Evolutionary conservation across 2,329 filamentous ascomycete genomes (phyloP).

Genomic region (Juglanconis oblonga): DNA sequence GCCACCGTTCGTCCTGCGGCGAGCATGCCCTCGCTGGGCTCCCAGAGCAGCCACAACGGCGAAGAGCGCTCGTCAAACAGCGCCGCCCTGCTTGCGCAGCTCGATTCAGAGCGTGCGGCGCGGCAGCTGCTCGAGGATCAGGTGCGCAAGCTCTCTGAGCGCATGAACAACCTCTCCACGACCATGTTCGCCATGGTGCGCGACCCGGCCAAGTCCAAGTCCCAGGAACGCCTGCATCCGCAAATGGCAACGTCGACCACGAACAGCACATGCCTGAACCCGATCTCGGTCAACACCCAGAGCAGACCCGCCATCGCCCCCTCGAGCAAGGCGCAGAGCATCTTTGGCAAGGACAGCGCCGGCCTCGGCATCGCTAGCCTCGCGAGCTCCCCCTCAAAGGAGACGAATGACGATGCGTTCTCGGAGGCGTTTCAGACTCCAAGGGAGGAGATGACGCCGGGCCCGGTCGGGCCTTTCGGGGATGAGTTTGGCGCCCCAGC

Average conservation of each 20-base stretch:
- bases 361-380: conserved; percentile 7
- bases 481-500: conserved; percentile 33
- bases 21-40: conserved; percentile 40
- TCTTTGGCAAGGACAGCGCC: conserved; percentile 37
- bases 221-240: conserved; percentile 25
- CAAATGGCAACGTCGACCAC: conserved; percentile 21
- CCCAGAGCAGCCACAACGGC: conserved; percentile 14
- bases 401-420: conserved; percentile 29
- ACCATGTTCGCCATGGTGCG: conserved; percentile 37
- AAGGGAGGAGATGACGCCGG: conserved; percentile 38
- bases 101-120: conserved; percentile 55
- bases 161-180: conserved; percentile 44
- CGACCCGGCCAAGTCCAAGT: conserved; percentile 32
- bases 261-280: conserved; percentile 16
- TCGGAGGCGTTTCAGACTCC: conserved; percentile 53
- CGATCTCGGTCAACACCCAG: conserved; percentile 8
- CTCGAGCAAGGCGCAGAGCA: conserved; percentile 22
- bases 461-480: conserved; percentile 30
- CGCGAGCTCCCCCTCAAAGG: conserved; percentile 24
- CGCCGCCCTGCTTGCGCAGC: conserved; percentile 46
- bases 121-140: conserved; percentile 54
- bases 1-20: conserved; percentile 45
- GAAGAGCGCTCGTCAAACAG: conserved; percentile 42
- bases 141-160: conserved; percentile 50
- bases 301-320: conserved; percentile 13